Conservation (phyloP, 2,329 filamentous ascomycete species). For the Beauveria asiatica region DNA sequence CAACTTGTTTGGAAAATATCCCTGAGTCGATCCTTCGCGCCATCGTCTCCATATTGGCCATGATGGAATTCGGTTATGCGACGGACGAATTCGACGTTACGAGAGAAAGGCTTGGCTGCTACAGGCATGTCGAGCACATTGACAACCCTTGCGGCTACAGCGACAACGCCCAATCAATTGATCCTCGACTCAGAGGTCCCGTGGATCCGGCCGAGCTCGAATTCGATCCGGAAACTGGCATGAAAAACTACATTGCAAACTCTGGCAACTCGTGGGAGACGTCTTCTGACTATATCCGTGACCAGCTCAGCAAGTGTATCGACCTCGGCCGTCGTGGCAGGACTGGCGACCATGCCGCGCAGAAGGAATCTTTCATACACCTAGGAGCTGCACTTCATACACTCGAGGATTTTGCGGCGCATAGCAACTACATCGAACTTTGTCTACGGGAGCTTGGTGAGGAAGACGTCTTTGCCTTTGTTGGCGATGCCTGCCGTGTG, state of each 20-base stretch:
- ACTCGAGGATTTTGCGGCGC: conserved; percentile 56
- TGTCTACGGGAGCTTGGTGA: conserved; percentile 62
- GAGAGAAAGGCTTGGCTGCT: conserved; percentile 64
- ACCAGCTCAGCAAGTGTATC: conserved; percentile 59
- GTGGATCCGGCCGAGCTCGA: conserved; percentile 63
- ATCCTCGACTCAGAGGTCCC: conserved; percentile 67
- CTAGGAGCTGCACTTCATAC: conserved; percentile 65
- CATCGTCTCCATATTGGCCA: conserved; percentile 23
- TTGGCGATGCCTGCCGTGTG: conserved; percentile 19
- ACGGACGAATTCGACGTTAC: conserved; percentile 76
- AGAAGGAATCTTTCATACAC: conserved; percentile 62
- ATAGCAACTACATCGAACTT: conserved; percentile 71
- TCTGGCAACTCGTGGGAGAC: conserved; percentile 68
- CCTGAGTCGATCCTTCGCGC: conserved; percentile 21
- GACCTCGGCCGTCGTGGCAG: conserved; percentile 60
- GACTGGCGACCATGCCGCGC: conserved; percentile 44
- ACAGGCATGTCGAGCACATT: conserved; percentile 62
- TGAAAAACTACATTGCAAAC: conserved; percentile 97
- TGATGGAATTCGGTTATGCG: conserved; percentile 48
- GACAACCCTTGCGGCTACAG: conserved; percentile 73
- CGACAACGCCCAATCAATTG: conserved; percentile 64
- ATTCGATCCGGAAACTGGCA: conserved; percentile 64
- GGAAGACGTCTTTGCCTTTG: conserved; percentile 52
- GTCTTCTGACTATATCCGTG: conserved; percentile 69
- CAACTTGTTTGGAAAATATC: conserved; percentile 30